Base-by-base conservation (phyloP, 805 yeast genomes). In the Saccharomyces mikatae region DNA sequence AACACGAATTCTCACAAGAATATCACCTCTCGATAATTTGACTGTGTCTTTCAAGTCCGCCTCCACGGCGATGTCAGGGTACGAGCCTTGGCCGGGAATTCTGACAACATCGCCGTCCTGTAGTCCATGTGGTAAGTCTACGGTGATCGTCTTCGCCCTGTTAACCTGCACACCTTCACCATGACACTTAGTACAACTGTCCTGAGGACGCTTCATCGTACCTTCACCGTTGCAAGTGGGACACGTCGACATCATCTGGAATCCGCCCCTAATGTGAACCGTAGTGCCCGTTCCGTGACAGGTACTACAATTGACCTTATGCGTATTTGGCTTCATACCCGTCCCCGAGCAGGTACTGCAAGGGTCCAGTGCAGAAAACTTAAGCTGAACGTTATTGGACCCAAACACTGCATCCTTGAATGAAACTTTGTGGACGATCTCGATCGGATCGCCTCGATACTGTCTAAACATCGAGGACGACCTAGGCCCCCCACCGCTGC, bases 201-300 rank as follows among this genome's bases (percentile, higher is more conserved):
- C 90, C 13, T 75, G 72, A 21, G 79, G 76, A 49, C 83, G 80
- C 50, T 90, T 82, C 3, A 76, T 78, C 1, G 89, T 94, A 52
- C 99, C 99, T 5, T 87, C 75, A 46, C 99, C 99, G 48, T 79
- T 83, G 76, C 99, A 94, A 2, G 83, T 74, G 50, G 77, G 77
- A 78, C 99, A 94, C 11, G 97, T 89, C 0, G 96, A 83, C 2
- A 96, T 85, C 96, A 94, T 90, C 64, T 91, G 97, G 80, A 92
- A 94, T 0, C 98, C 98, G 3, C 96, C 97, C 61, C 85, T 79
- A 49, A 83, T 77, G 63, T 92, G 97, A 22, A 90, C 86, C 17
- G 86, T 82, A 36, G 91, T 86, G 4, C 99, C 99, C 0, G 96
- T 81, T 55, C 99, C 99, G 54, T 89, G 89, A 76, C 99, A 94